These are phyloP conservation scores for Fomitopsis palustris DNA, from an alignment of 1,284 basidiomycete species.

Conservation along the genomic window DNA sequence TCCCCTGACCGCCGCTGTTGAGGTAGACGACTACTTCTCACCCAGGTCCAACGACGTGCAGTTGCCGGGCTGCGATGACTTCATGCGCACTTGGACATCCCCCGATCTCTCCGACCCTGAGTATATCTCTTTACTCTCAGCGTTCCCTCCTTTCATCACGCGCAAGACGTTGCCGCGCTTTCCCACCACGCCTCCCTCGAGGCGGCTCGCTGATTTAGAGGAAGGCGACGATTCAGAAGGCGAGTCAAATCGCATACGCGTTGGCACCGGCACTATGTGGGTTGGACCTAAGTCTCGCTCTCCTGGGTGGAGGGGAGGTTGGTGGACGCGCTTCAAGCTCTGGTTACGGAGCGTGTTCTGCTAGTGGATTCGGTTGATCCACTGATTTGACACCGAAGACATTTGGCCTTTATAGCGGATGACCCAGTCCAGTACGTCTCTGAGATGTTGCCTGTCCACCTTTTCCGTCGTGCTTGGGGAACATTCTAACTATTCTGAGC, in stretches of 20 bases:
- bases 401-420: background rate
- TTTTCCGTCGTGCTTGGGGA: slow-evolving; percentile 7
- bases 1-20: slow-evolving; percentile 32
- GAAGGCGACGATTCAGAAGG: slow-evolving; percentile 53
- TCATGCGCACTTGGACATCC: slow-evolving; percentile 65
- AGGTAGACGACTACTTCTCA: slow-evolving; percentile 33
- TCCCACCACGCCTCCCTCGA: slow-evolving; percentile 30
- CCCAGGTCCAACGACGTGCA: slow-evolving; percentile 32
- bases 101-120: slow-evolving; percentile 70
- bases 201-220: slow-evolving; percentile 51
- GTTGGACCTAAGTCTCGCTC: slow-evolving; percentile 52
- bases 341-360: slow-evolving; percentile 75
- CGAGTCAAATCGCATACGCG: slow-evolving; percentile 52
- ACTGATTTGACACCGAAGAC: too few relatives aligned
- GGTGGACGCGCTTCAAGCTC: slow-evolving; percentile 67
- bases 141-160: slow-evolving; percentile 70
- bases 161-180: slow-evolving; percentile 64
- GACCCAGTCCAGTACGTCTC: background rate
- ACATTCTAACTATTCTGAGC: slow-evolving; percentile 8
- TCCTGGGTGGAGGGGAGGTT: slow-evolving; percentile 64
- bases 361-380: slow-evolving; percentile 15
- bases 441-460: background rate
- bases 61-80: slow-evolving; percentile 43
- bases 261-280: slow-evolving; percentile 74
- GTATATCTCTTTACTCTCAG: slow-evolving; percentile 51